phyloP scores from a whole-genome alignment of 495 filamentous ascomycete genomes.

The Pyrenula aspistea region DNA sequence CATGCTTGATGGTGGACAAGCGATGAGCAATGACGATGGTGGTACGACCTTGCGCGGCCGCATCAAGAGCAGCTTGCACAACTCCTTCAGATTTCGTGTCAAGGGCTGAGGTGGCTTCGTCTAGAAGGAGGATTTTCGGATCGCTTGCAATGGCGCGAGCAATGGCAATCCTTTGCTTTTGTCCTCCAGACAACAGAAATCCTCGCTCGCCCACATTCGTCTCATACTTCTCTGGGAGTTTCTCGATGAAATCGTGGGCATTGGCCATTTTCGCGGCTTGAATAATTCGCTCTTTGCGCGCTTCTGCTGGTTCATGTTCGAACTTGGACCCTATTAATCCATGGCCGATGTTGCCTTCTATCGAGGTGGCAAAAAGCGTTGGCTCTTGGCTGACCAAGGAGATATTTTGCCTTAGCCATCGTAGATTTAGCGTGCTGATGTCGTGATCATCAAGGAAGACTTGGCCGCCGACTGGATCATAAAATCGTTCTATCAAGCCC shows the following conservation, averaged over 20 bases:
- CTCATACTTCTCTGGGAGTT: conserved; percentile 7
- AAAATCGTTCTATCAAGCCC: conserved; percentile 35
- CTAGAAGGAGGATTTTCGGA: conserved; percentile 88
- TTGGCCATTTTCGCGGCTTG: conserved; percentile 18
- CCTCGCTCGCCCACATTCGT: conserved; percentile 10
- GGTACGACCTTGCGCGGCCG: conserved; percentile 74
- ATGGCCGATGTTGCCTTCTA: conserved; percentile 4
- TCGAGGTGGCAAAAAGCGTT: conserved; percentile 5
- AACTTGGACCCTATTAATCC: conserved; percentile 1
- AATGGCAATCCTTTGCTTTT: conserved; percentile 88
- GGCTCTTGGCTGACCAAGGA: conserved; percentile 8
- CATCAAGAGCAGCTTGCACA: conserved; percentile 86
- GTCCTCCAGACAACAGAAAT: conserved; percentile 63
- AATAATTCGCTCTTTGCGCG: conserved; percentile 11
- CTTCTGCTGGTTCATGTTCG: neutral
- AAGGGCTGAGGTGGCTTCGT: conserved; percentile 91
- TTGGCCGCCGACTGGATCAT: conserved; percentile 27
- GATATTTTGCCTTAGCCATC: conserved; percentile 8
- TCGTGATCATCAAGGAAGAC: conserved; percentile 16
- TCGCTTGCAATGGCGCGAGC: conserved; percentile 81
- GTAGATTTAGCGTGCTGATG: conserved; percentile 6
- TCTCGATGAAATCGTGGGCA: conserved; percentile 21
- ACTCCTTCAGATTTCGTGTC: conserved; percentile 94
- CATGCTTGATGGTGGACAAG: conserved; percentile 84
- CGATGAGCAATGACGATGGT: conserved; percentile 95